Conservation (phyloP, 2,329 filamentous ascomycete species). For the Diaporthe longicolla region DNA sequence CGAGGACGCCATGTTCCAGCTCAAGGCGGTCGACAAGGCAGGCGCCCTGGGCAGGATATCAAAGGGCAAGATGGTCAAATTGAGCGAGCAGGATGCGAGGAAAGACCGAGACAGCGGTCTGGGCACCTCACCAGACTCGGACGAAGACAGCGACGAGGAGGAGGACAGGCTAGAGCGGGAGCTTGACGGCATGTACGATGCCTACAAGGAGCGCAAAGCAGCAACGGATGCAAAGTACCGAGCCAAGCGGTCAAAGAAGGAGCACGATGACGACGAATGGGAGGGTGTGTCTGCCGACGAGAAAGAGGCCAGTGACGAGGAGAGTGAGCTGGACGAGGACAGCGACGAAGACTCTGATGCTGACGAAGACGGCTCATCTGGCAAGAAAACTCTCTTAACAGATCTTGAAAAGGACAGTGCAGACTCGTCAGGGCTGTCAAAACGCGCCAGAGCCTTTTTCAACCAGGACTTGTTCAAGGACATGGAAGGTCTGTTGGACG, state of each 20-base stretch:
- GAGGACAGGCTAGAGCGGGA: conserved; percentile 87
- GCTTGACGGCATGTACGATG: conserved; percentile 88
- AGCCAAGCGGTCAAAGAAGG: conserved; percentile 88
- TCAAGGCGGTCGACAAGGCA: conserved; percentile 83
- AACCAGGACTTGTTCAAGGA: conserved; percentile 94
- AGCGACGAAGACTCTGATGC: conserved; percentile 75
- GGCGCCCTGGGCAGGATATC: conserved; percentile 77
- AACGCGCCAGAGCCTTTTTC: conserved; percentile 89
- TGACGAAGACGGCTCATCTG: conserved; percentile 60
- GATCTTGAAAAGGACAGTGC: conserved; percentile 70
- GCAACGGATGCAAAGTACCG: conserved; percentile 88
- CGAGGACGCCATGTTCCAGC: conserved; percentile 86
- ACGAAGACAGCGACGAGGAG: conserved; percentile 80
- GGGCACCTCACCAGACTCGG: conserved; percentile 67
- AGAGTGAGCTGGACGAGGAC: conserved; percentile 70
- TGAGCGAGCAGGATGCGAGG: conserved; percentile 69
- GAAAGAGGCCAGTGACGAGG: conserved; percentile 70
- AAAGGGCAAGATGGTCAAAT: conserved; percentile 82
- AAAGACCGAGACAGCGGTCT: conserved; percentile 73
- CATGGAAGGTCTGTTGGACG: conserved; percentile 76
- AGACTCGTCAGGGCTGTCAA: conserved; percentile 77
- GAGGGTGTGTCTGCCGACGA: conserved; percentile 84
- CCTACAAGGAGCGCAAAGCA: conserved; percentile 85
- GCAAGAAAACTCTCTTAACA: conserved; percentile 69
- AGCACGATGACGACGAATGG: conserved; percentile 90